A percentile compares a stretch with the other conserved stretches of the same genome.
Evolutionary conservation across 2,329 filamentous ascomycete species (phyloP).

Genomic region (Lachnellula suecica): DNA sequence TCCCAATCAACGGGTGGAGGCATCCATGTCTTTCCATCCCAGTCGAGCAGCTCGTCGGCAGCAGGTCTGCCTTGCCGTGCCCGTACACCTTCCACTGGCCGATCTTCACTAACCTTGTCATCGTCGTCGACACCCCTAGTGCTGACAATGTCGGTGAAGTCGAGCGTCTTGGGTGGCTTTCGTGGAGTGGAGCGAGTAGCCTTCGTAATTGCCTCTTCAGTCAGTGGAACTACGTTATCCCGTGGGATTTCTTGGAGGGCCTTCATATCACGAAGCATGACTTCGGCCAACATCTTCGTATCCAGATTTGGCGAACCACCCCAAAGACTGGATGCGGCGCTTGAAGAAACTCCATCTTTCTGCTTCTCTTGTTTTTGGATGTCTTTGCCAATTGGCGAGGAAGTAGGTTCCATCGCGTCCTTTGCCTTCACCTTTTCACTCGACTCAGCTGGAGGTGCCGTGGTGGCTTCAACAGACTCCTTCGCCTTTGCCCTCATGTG

Average conservation of each 20-base stretch:
- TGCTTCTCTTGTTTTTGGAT: no score
- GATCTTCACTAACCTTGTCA: slow-evolving; percentile 1
- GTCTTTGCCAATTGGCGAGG: no score
- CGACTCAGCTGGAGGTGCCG: not conserved
- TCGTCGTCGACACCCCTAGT: not conserved
- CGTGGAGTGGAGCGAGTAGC: slow-evolving; percentile 6
- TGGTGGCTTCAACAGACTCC: not conserved
- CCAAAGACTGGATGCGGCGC: no score
- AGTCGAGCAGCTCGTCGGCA: slow-evolving; percentile 21
- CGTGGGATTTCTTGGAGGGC: not conserved
- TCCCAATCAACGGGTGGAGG: slow-evolving; percentile 27
- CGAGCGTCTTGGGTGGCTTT: not conserved
- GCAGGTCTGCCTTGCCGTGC: slow-evolving; percentile 20
- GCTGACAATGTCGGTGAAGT: not conserved
- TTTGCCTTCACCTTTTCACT: not conserved
- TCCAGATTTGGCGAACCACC: not conserved
- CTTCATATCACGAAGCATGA: not conserved
- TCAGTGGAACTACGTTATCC: not conserved
- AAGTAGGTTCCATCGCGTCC: no score
- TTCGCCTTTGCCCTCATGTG: not conserved
- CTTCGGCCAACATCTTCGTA: not conserved
- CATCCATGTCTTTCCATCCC: slow-evolving; percentile 20
- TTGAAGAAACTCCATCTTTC: not conserved
- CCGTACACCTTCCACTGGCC: slow-evolving; percentile 18
- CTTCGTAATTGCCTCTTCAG: slow-evolving; percentile 7